Conservation (phyloP, 1,139 yeast species). For the Pichia cactophila region DNA sequence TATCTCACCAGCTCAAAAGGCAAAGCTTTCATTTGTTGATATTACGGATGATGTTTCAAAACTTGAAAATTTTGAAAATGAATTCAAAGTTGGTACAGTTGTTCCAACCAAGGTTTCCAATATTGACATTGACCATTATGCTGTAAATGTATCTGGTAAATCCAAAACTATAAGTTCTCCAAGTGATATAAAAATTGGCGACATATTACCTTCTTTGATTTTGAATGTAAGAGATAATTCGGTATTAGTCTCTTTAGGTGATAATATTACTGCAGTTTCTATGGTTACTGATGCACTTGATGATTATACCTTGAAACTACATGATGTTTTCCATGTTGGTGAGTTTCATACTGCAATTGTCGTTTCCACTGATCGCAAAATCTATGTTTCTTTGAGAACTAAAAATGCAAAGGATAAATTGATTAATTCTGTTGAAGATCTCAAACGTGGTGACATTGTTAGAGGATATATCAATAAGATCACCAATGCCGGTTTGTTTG, state of each 20-base stretch:
- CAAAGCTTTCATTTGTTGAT: conserved; percentile 62
- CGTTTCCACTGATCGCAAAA: conserved; percentile 49
- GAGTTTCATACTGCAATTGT: conserved; percentile 59
- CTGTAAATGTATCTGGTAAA: conserved; percentile 47
- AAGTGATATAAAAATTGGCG: conserved; percentile 52
- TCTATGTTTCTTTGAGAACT: conserved; percentile 56
- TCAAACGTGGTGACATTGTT: conserved; percentile 63
- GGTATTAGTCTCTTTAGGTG: conserved; percentile 62
- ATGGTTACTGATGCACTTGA: conserved; percentile 73
- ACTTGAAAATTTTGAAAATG: conserved; percentile 44
- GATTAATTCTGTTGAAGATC: conserved; percentile 44
- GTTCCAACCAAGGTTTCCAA: conserved; percentile 50
- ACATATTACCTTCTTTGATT: conserved; percentile 57
- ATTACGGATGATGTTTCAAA: conserved; percentile 48
- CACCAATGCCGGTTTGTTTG: conserved; percentile 71
- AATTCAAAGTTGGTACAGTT: conserved; percentile 66
- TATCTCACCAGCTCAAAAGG: conserved; percentile 60
- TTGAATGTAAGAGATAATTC: conserved; percentile 54
- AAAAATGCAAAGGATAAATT: conserved; percentile 45
- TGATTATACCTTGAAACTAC: conserved; percentile 53
- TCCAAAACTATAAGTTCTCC: conserved; percentile 34
- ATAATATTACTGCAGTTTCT: conserved; percentile 55
- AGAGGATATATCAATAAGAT: conserved; percentile 74
- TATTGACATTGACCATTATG: conserved; percentile 46
- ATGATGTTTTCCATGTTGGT: conserved; percentile 45